A percentile compares a stretch with the other conserved stretches of the same genome.
These are phyloP conservation scores for Botrytis medusae DNA, from an alignment of 2,329 filamentous ascomycete species.

Conservation along the genomic window DNA sequence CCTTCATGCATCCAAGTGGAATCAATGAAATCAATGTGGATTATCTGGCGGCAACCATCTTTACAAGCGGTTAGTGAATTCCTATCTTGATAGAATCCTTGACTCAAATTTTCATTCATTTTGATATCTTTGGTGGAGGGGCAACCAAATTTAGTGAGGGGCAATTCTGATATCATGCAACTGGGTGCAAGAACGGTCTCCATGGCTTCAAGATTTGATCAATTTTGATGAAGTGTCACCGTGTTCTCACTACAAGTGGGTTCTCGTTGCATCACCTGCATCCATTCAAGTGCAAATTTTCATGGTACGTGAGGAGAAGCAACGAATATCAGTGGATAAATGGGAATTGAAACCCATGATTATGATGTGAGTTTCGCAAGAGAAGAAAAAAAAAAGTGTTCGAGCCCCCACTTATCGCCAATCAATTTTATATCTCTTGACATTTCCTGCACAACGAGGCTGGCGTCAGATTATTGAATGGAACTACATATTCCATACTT, in stretches of 20 bases:
- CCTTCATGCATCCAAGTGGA: neutral
- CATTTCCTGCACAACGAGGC: slow-evolving; percentile 1
- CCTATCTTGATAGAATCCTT: neutral
- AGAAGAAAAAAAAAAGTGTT: neutral
- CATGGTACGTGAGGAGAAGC: slow-evolving; percentile 1
- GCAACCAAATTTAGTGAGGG: slow-evolving; percentile 12
- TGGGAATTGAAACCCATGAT: neutral
- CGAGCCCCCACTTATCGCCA: slow-evolving; percentile 9
- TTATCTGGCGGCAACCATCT: neutral
- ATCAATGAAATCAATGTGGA: neutral
- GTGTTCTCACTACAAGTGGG: slow-evolving; percentile 4
- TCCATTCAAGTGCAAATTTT: slow-evolving; percentile 14
- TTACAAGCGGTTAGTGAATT: neutral
- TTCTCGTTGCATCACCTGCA: slow-evolving; percentile 4
- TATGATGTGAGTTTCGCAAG: slow-evolving; percentile 2
- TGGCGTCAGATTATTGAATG: neutral
- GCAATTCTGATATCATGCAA: slow-evolving; percentile 6
- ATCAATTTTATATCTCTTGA: slow-evolving; percentile 1
- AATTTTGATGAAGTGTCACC: slow-evolving; percentile 14
- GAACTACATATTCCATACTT: neutral
- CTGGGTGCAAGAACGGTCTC: neutral
- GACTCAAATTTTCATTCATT: slow-evolving; percentile 1
- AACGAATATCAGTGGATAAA: slow-evolving; percentile 1
- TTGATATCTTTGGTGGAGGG: slow-evolving; percentile 10
- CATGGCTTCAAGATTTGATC: neutral